A percentile compares a stretch with the other conserved stretches of the same genome.
These are phyloP conservation scores for Colletotrichum abscissum DNA, from an alignment of 2,329 filamentous ascomycete species.

Conservation along the genomic window DNA sequence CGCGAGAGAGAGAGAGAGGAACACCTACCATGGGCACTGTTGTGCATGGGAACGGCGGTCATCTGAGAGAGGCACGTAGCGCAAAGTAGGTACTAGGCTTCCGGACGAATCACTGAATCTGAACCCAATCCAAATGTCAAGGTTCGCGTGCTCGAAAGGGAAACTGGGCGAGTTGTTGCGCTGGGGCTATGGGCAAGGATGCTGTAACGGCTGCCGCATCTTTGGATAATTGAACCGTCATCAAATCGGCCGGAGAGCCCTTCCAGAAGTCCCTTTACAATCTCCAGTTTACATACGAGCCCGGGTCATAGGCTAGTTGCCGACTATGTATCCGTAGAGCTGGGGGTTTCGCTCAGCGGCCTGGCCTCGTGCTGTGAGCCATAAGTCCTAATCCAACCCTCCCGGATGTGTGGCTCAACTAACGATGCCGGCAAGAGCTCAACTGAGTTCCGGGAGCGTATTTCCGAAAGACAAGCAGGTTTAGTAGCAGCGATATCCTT, in stretches of 20 bases:
- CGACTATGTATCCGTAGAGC: not conserved
- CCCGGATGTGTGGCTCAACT: not conserved
- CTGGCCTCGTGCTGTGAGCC: not conserved
- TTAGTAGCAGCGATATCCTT: not conserved
- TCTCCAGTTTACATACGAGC: not conserved
- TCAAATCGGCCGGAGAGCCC: not conserved
- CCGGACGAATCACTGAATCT: constrained; percentile 5
- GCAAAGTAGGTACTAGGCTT: not conserved
- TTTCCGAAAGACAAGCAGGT: not conserved
- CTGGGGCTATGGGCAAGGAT: constrained; percentile 1
- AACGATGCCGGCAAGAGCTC: not conserved
- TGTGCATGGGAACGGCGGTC: not conserved
- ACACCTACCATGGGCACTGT: not conserved
- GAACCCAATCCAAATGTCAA: not conserved
- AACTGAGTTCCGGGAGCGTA: not conserved
- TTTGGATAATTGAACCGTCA: constrained; percentile 6
- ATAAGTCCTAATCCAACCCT: not conserved
- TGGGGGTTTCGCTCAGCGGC: not conserved
- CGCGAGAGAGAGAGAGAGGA: not conserved
- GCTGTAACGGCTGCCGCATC: constrained; percentile 6
- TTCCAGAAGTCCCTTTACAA: not conserved
- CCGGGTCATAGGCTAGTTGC: not conserved
- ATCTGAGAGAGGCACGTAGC: constrained; percentile 12
- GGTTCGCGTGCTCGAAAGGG: not conserved
- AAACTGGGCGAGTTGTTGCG: not conserved